Evolutionary conservation across 2,329 filamentous ascomycete genomes (phyloP), one percentile per base, ranked within the genome.

Genomic region (Metarhizium rileyi): DNA sequence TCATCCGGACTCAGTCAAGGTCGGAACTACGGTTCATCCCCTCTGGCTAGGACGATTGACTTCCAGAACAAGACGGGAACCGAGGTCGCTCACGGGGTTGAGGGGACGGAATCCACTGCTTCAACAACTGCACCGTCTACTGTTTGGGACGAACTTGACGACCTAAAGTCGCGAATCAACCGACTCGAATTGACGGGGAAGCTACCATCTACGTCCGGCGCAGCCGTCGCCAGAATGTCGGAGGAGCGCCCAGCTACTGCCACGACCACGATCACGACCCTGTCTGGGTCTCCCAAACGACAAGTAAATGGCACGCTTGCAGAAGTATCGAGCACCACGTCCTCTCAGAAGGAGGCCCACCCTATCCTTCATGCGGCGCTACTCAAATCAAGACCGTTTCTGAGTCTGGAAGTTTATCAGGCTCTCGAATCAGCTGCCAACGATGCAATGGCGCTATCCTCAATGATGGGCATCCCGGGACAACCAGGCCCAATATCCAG

Each of bases 91-190:
- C 70, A 77, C 51, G 69, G 66, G 18, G 57, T 72, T 26, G 83
- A 90, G 59, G 84, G 84, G 8, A 90, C 89, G 0, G 89, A 93
- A 59, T 97, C 93, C 0, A 91, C 86, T 0, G 77, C 86, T 30
- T 97, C 93, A 0, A 93, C 88, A 1, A 90, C 85, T 1, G 89
- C 88, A 1, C 88, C 90, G 12, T 94, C 90, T 2, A 96, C 90
- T 0, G 88, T 98, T 3, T 98, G 93, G 93, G 93, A 97, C 63
- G 93, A 98, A 66, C 71, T 98, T 26, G 93, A 97, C 59, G 93
- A 97, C 56, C 71, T 98, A 44, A 97, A 97, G 65, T 93, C 88
- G 38, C 82, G 93, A 27, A 95, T 98, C 58, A 84, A 88, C 58
- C 87, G 89, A 52, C 77, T 98, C 9, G 93, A 97, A 65, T 69